A percentile compares a stretch with the other conserved stretches of the same genome.
phyloP scores from a whole-genome alignment of 345 rosid species.

The Eucalyptus rudis region DNA sequence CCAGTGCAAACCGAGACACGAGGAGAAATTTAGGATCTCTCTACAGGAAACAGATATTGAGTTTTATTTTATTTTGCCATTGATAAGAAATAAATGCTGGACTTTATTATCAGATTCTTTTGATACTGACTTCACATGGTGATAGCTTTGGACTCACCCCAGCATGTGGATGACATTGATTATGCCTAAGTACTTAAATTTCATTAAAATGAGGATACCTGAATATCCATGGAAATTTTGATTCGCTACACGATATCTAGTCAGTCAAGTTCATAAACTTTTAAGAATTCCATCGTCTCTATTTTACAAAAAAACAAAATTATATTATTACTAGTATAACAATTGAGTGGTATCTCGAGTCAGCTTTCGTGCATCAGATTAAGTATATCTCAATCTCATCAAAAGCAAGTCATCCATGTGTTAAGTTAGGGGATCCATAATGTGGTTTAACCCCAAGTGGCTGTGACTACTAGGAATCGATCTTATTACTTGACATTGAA shows the following conservation, averaged over 20 bases:
- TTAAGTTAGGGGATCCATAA: background rate
- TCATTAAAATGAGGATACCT: background rate
- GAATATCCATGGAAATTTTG: background rate
- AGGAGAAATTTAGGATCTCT: background rate
- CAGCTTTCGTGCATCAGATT: accelerated
- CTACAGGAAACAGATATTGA: background rate
- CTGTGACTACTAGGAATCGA: background rate
- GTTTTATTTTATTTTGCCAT: background rate
- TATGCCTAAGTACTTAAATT: background rate
- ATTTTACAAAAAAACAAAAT: background rate
- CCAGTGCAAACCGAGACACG: background rate
- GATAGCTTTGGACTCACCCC: background rate
- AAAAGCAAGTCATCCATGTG: background rate
- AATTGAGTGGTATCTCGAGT: background rate
- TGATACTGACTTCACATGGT: background rate
- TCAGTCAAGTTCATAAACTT: background rate
- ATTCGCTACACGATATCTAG: accelerated
- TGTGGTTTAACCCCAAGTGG: background rate
- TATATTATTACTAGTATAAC: accelerated
- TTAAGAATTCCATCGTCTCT: background rate
- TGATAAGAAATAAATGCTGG: background rate
- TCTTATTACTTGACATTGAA: background rate
- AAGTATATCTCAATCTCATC: background rate
- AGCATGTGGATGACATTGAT: background rate
- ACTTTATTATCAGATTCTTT: background rate